Conservation (phyloP, 2,329 filamentous ascomycete species). For the Onygenales sp. region DNA sequence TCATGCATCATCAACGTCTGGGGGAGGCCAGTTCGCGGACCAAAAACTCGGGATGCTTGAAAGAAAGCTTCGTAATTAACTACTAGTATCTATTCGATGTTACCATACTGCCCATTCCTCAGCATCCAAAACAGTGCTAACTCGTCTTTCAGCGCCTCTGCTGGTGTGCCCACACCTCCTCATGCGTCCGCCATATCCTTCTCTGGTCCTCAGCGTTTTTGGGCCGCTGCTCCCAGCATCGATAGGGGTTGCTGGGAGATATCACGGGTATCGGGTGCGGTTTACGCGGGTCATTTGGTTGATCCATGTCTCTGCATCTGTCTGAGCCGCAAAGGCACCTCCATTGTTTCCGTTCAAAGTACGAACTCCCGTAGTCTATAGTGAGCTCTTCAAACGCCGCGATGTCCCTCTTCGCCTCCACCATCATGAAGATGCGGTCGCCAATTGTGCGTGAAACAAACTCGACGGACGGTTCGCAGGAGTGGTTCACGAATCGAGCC, state of each 20-base stretch:
- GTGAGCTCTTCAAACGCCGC: constrained; percentile 24
- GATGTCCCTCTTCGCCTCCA: constrained; percentile 19
- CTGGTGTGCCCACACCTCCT: neutral
- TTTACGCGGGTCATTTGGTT: neutral
- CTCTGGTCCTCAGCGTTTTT: neutral
- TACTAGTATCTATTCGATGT: too few relatives aligned
- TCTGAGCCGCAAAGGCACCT: neutral
- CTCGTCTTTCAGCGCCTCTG: too few relatives aligned
- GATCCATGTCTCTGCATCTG: neutral
- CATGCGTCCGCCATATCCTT: too few relatives aligned
- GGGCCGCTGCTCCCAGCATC: neutral
- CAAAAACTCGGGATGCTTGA: too few relatives aligned
- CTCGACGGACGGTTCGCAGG: constrained; percentile 18
- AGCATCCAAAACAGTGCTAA: too few relatives aligned
- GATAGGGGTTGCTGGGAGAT: neutral
- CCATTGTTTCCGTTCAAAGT: neutral
- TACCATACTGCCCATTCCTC: too few relatives aligned
- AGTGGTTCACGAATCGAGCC: constrained; percentile 28
- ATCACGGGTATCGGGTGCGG: neutral
- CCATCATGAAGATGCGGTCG: constrained; percentile 11
- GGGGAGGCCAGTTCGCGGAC: too few relatives aligned
- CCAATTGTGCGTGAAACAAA: constrained; percentile 17
- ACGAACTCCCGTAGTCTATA: constrained; percentile 19
- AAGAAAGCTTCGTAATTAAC: too few relatives aligned
- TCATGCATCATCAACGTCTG: too few relatives aligned